These are phyloP conservation scores for Bipolaris cookei DNA, from an alignment of 2,329 filamentous ascomycete genomes.

Conservation along the genomic window DNA sequence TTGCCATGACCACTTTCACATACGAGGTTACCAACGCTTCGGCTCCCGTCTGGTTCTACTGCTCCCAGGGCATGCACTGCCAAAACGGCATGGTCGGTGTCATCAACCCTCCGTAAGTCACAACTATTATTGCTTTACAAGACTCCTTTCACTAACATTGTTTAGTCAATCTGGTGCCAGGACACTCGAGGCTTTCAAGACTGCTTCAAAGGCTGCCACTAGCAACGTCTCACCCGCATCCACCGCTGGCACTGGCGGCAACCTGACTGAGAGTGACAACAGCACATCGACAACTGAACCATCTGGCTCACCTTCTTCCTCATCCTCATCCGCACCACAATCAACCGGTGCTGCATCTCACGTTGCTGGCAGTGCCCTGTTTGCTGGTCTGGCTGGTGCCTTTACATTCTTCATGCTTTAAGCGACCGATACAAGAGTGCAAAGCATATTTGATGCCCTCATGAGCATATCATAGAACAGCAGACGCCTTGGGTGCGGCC, in stretches of 20 bases:
- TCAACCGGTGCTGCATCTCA: constrained; percentile 38
- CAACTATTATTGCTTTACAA: neutral
- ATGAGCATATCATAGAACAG: neutral
- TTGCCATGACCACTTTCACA: constrained; percentile 39
- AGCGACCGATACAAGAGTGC: constrained; percentile 9
- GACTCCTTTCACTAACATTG: constrained; percentile 17
- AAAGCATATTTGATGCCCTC: constrained; percentile 23
- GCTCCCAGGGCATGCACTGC: constrained; percentile 49
- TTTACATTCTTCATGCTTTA: constrained; percentile 44
- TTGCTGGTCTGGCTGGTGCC: constrained; percentile 37
- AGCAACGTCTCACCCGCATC: constrained; percentile 35
- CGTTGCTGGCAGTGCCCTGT: constrained; percentile 30
- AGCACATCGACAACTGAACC: constrained; percentile 15
- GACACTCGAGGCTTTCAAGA: constrained; percentile 36
- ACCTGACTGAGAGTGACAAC: constrained; percentile 31
- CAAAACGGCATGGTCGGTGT: constrained; percentile 50
- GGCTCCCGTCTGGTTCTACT: constrained; percentile 51
- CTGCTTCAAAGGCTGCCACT: constrained; percentile 27
- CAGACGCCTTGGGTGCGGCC: neutral
- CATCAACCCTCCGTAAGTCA: constrained; percentile 48
- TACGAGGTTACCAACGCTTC: constrained; percentile 46
- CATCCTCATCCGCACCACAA: constrained; percentile 7
- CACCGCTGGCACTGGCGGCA: constrained; percentile 35
- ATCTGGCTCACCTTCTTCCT: constrained; percentile 22
- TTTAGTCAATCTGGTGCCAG: constrained; percentile 27